These are phyloP conservation scores for Heterotrichella gracilis DNA, from an alignment of 352 stramenopile species.

Conservation along the genomic window DNA sequence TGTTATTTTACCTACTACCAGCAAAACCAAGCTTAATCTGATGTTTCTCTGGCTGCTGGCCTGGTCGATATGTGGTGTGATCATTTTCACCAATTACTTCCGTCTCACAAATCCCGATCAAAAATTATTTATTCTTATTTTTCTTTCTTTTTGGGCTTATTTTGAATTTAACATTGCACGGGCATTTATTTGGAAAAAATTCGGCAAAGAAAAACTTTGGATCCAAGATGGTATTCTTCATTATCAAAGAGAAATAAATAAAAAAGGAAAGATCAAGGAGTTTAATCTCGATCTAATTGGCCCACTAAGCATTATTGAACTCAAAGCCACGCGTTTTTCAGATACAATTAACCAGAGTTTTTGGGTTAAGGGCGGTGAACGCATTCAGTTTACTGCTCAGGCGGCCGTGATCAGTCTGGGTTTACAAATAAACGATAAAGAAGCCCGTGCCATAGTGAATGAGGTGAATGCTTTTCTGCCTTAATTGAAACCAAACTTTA, in stretches of 20 bases:
- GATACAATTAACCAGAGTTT: not conserved
- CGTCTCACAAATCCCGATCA: not conserved
- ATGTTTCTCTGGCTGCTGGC: not conserved
- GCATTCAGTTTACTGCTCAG: not conserved
- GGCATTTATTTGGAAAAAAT: not conserved
- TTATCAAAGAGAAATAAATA: not conserved
- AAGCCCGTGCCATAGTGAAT: not conserved
- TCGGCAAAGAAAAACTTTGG: not conserved
- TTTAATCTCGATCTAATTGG: conserved; percentile 1
- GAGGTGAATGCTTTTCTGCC: not conserved
- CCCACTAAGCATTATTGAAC: not conserved
- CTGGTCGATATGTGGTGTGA: not conserved
- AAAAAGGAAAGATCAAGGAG: conserved; percentile 6
- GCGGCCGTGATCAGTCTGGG: not conserved
- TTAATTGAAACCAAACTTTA: too few relatives aligned
- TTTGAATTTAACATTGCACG: not conserved
- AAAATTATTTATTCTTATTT: conserved; percentile 4
- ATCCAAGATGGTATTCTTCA: not conserved
- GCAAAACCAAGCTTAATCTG: not conserved
- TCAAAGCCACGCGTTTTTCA: not conserved
- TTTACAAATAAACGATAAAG: not conserved
- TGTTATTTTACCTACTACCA: not conserved
- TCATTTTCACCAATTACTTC: not conserved
- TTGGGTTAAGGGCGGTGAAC: not conserved
- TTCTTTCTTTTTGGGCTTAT: not conserved